Conservation (phyloP, 192 early-diverging fungal genomes). For the Ambispora gerdemannii region DNA sequence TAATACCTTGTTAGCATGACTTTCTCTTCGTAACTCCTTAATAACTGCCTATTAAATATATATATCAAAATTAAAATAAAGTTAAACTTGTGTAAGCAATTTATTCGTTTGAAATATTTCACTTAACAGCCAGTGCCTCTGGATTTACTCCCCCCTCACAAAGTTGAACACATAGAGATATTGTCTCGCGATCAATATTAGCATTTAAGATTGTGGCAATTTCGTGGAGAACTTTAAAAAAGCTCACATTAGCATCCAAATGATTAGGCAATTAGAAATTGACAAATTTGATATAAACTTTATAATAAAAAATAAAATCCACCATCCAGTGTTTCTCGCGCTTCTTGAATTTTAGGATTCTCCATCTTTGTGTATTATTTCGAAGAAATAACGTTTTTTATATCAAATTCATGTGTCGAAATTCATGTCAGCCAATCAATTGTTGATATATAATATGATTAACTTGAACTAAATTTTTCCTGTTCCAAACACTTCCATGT, state of each 20-base stretch:
- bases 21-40: constrained; percentile 45
- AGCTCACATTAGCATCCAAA: neutral
- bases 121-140: constrained; percentile 62
- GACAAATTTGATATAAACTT: neutral
- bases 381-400: too few relatives aligned
- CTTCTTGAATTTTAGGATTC: constrained; percentile 36
- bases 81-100: neutral
- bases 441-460: too few relatives aligned
- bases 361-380: too few relatives aligned
- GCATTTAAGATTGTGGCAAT: constrained; percentile 72
- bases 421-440: too few relatives aligned
- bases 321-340: constrained; percentile 44
- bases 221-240: constrained; percentile 54
- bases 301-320: neutral
- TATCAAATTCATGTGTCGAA: too few relatives aligned
- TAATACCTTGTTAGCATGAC: constrained; percentile 33
- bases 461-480: neutral
- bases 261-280: neutral
- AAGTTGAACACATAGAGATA: constrained; percentile 70
- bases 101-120: neutral
- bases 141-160: constrained; percentile 82
- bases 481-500: neutral
- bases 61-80: neutral
- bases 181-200: constrained; percentile 67
- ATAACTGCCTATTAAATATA: constrained; percentile 40